Conservation (phyloP, 768 basidiomycete genomes). For the Mycena floridula region DNA sequence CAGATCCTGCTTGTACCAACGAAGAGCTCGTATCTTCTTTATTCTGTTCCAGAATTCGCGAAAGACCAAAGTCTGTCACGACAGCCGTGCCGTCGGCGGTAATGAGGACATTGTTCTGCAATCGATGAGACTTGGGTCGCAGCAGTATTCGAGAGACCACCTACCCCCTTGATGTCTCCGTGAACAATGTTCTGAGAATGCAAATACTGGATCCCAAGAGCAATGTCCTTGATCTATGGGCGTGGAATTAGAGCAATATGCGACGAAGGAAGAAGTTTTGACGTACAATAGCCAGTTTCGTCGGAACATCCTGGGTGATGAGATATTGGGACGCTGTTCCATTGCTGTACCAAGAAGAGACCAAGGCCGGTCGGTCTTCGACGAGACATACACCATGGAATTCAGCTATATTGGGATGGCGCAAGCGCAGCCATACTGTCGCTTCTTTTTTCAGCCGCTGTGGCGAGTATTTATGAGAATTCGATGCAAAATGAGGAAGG, state of each 20-base stretch:
- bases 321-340: background rate
- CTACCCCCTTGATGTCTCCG: no score
- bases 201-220: no score
- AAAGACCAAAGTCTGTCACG: background rate
- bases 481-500: background rate
- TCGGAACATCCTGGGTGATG: background rate
- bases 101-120: background rate
- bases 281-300: background rate
- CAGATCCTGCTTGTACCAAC: background rate
- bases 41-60: background rate
- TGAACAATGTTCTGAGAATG: no score
- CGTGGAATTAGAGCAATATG: background rate
- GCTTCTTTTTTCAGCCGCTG: background rate
- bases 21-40: background rate
- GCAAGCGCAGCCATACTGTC: background rate
- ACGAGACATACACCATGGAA: background rate
- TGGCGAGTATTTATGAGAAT: background rate
- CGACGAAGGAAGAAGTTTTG: background rate
- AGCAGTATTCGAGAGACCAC: no score
- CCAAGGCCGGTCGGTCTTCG: background rate
- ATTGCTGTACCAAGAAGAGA: background rate
- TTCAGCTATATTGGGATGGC: background rate
- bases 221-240: no score
- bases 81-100: background rate
- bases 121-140: no score